Evolutionary conservation across 768 basidiomycete genomes (phyloP).

Genomic region (Rhizopogon vulgaris): DNA sequence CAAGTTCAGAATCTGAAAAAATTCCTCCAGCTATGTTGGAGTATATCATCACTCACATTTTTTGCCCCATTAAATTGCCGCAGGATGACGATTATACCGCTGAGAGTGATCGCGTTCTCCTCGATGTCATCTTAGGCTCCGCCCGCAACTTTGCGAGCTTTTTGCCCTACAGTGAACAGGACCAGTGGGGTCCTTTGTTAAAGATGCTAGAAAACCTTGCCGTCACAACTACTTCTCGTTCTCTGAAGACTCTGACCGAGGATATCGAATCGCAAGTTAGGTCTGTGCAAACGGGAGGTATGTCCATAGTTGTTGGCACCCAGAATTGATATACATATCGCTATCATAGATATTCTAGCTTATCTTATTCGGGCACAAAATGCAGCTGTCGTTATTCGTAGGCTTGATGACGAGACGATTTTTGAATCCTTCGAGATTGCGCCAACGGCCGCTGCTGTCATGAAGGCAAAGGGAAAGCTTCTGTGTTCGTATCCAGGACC

Average conservation of each 20-base stretch:
- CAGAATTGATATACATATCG: neutral
- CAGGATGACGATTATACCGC: too few species aligned
- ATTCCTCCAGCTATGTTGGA: neutral
- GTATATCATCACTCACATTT: constrained; percentile 6
- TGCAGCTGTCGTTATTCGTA: constrained; percentile 12
- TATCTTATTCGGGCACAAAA: constrained; percentile 18
- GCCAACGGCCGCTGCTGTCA: constrained; percentile 6
- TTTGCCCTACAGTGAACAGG: neutral
- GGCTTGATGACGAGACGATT: neutral
- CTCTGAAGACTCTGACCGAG: constrained; percentile 3
- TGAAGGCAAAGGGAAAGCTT: constrained; percentile 15
- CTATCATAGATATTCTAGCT: constrained; percentile 10
- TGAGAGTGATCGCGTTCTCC: too few species aligned
- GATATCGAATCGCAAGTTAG: constrained; percentile 8
- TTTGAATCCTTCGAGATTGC: constrained; percentile 23
- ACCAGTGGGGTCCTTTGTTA: constrained; percentile 20
- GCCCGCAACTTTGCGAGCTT: constrained; percentile 3
- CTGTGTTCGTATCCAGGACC: constrained; percentile 18
- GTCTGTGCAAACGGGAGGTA: constrained; percentile 12
- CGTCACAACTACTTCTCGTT: constrained; percentile 1
- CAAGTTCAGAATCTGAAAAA: neutral
- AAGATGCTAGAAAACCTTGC: constrained; percentile 15
- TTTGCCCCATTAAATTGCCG: constrained; percentile 5
- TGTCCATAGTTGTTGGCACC: neutral
- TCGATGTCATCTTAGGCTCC: constrained; percentile 26